phyloP scores from a whole-genome alignment of 2,329 filamentous ascomycete species.

The Claviceps sp. region DNA sequence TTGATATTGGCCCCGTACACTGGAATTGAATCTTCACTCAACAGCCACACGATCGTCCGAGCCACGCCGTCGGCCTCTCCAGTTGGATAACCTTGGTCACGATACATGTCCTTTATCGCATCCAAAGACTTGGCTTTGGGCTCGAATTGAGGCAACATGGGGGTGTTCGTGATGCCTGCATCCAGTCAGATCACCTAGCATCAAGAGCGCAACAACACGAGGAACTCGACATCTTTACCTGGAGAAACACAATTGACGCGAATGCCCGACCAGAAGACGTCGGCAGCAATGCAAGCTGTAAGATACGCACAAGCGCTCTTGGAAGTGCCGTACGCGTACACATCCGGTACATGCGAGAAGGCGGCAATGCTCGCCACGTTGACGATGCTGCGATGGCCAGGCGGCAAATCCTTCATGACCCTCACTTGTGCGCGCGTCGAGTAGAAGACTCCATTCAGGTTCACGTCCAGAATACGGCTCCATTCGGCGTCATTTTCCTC shows the following conservation, averaged over 20 bases:
- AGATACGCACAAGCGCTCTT: constrained; percentile 1
- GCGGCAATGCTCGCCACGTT: constrained; percentile 1
- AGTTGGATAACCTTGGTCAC: neutral
- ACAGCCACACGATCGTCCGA: neutral
- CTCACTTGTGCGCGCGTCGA: neutral
- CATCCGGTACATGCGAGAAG: constrained; percentile 3
- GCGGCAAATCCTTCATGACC: constrained; percentile 1
- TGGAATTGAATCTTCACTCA: neutral
- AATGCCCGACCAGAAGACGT: neutral
- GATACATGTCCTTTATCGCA: neutral
- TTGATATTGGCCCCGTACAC: constrained; percentile 2
- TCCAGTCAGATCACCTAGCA: neutral
- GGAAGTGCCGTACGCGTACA: constrained; percentile 1
- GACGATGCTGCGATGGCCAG: neutral
- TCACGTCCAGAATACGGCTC: neutral
- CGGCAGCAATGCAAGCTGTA: constrained; percentile 1
- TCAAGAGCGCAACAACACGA: neutral
- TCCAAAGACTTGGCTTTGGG: neutral
- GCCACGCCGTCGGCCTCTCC: neutral
- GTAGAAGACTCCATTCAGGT: constrained; percentile 1
- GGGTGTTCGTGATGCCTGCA: neutral
- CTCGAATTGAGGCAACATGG: neutral
- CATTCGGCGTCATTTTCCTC: neutral
- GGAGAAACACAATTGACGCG: constrained; percentile 1
- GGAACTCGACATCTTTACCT: neutral